These are phyloP conservation scores for Rosa chinensis DNA, from an alignment of 306 rosid species.

Conservation along the genomic window DNA sequence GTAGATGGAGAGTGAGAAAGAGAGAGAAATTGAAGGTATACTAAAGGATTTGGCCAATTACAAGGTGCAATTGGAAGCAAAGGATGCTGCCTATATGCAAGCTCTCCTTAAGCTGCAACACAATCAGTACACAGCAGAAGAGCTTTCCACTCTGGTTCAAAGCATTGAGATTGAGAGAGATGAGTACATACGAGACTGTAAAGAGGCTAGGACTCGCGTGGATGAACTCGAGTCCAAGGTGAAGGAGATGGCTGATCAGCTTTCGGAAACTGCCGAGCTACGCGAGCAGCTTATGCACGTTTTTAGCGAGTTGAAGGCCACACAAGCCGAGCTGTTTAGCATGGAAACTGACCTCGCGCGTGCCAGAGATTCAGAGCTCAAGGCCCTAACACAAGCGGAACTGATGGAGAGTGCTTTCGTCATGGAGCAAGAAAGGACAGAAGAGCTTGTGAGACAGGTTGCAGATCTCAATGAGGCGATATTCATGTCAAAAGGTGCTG, in stretches of 20 bases:
- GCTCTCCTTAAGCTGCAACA: conserved; percentile 63
- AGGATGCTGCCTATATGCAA: conserved; percentile 61
- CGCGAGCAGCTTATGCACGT: conserved; percentile 47
- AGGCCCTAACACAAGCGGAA: conserved; percentile 36
- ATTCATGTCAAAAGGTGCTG: conserved; percentile 34
- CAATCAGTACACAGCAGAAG: conserved; percentile 46
- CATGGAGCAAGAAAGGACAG: conserved; percentile 45
- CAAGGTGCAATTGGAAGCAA: conserved; percentile 79
- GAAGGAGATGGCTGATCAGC: conserved; percentile 47
- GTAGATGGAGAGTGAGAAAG: conserved; percentile 44
- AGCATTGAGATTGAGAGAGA: conserved; percentile 60
- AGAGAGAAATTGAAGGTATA: conserved; percentile 52
- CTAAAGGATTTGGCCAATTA: conserved; percentile 57
- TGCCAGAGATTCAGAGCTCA: conserved; percentile 49
- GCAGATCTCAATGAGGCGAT: conserved; percentile 51
- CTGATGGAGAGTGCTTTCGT: conserved; percentile 34
- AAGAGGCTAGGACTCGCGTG: conserved; percentile 30
- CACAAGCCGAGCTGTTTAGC: conserved; percentile 50
- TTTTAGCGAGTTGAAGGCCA: conserved; percentile 44
- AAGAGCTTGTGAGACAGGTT: conserved; percentile 43
- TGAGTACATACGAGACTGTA: conserved; percentile 32
- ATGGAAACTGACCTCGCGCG: conserved; percentile 54
- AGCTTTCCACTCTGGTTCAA: conserved; percentile 50
- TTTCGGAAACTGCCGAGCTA: conserved; percentile 29
- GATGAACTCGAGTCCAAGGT: conserved; percentile 45